Evolutionary conservation across 768 basidiomycete species (phyloP).

Genomic region (Sporobolomyces phaffii): DNA sequence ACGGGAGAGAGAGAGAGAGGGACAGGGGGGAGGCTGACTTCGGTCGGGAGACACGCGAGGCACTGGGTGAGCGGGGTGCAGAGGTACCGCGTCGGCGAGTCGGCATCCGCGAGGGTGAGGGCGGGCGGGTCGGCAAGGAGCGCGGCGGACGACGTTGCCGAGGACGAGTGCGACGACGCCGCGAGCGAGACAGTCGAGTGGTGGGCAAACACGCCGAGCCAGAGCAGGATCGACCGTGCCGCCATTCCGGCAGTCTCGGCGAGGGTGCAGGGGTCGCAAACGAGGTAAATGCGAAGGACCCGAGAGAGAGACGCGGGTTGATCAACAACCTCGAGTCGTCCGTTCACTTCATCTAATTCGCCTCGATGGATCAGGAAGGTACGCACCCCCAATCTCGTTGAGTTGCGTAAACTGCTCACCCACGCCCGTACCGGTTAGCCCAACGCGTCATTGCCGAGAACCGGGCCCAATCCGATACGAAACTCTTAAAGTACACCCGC

Average conservation of each 20-base stretch:
- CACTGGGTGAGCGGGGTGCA: slow-evolving; percentile 11
- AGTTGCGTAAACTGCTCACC: not conserved
- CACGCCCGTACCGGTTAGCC: not conserved
- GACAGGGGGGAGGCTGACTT: slow-evolving; percentile 1
- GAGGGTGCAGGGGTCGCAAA: not conserved
- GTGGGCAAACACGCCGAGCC: no score
- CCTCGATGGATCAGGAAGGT: slow-evolving; percentile 10
- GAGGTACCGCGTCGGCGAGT: not conserved
- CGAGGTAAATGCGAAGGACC: not conserved
- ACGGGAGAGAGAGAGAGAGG: not conserved
- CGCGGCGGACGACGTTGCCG: not conserved
- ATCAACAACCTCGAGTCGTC: not conserved
- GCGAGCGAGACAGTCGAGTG: not conserved
- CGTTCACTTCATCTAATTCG: not conserved
- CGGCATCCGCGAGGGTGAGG: no score
- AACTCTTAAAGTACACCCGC: slow-evolving; percentile 9
- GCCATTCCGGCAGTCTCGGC: not conserved
- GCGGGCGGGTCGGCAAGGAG: no score
- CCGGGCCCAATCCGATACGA: slow-evolving; percentile 22
- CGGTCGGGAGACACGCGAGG: not conserved
- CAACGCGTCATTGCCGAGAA: slow-evolving; percentile 7
- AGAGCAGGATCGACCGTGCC: no score
- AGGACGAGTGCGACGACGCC: not conserved
- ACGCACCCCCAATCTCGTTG: not conserved
- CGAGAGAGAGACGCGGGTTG: not conserved